Base-by-base conservation (phyloP, 2,329 filamentous ascomycete species). In the Bipolaris sorokiniana region DNA sequence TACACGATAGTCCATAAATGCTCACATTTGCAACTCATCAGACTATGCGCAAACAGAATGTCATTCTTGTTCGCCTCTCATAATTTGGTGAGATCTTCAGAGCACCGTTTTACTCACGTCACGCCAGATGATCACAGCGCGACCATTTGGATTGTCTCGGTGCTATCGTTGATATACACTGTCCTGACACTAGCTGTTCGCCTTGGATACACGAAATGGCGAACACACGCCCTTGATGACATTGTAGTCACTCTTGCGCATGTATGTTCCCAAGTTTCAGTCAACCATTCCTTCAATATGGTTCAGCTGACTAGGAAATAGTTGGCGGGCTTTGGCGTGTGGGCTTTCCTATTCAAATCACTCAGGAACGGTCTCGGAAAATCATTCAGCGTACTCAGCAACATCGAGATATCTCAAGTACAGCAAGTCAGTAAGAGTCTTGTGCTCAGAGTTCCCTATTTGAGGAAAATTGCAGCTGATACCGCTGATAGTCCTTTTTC, bases 71-170 rank as follows among this genome's bases (percentile, higher is more conserved):
- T 16, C 15, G 9, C n/a, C 5, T 18, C 34, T 13, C 34, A n/a
- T n/a, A 6, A 37, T 37, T 7, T 37, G 15, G 34, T 16, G 34
- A 37, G 34, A 37, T 5, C 23, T 5, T 7, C 48, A 16, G 54
- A 26, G 7, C 20, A 41, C 4, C 54, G 54, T 20, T 56, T 56
- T 7, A 28, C 54, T 10, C 41, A 15, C 3, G n/a, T 56, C 36
- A 56, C 54, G 2, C 7, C 48, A 18, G 16, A 42, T 16, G 48
- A 56, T 33, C 54, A 40, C 23, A 52, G 49, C 44, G 54, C 49
- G 7, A 10, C 13, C 7, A 28, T 56, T 33, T 56, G 54, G 48
- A 36, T 53, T 7, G 26, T 15, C 20, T 26, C 54, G 7, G 15
- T 56, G 15, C 15, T 56, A 16, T 48, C 37, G 7, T n/a, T 47